Percentiles rank a stretch among this genome's conserved stretches.
Evolutionary conservation across 257 asterid genomes (phyloP).

Genomic region (Rauvolfia tetraphylla): DNA sequence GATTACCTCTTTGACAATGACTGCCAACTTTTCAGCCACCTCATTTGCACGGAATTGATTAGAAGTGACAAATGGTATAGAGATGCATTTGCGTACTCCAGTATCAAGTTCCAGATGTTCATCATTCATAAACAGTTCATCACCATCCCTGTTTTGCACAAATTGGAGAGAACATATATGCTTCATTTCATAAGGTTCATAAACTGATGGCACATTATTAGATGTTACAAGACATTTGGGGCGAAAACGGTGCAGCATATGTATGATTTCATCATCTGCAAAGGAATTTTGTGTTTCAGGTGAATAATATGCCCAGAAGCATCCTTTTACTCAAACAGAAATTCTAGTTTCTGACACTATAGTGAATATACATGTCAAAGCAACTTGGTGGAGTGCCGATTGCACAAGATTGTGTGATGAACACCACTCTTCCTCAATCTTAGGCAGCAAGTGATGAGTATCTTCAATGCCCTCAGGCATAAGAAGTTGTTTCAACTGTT

Average conservation of each 20-base stretch:
- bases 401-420: conserved; percentile 71
- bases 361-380: conserved; percentile 61
- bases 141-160: conserved; percentile 31
- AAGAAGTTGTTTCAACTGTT: conserved; percentile 46
- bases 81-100: conserved; percentile 44
- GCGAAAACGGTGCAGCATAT: conserved; percentile 70
- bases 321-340: conserved; percentile 7
- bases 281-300: conserved; percentile 7
- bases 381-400: conserved; percentile 71
- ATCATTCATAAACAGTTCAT: conserved; percentile 34
- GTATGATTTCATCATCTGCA: conserved; percentile 84
- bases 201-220: conserved; percentile 45
- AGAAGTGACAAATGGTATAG: conserved; percentile 63
- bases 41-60: conserved; percentile 44
- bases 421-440: conserved; percentile 90
- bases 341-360: conserved; percentile 5
- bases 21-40: conserved; percentile 56
- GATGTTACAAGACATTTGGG: conserved; percentile 58
- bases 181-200: conserved; percentile 39
- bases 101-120: conserved; percentile 41
- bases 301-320: background rate
- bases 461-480: conserved; percentile 37
- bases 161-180: conserved; percentile 46
- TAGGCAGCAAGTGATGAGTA: conserved; percentile 27
- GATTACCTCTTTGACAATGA: conserved; percentile 72